Evolutionary conservation across 176 grass and related monocot genomes (phyloP).

Genomic region (Panicum miliaceum): DNA sequence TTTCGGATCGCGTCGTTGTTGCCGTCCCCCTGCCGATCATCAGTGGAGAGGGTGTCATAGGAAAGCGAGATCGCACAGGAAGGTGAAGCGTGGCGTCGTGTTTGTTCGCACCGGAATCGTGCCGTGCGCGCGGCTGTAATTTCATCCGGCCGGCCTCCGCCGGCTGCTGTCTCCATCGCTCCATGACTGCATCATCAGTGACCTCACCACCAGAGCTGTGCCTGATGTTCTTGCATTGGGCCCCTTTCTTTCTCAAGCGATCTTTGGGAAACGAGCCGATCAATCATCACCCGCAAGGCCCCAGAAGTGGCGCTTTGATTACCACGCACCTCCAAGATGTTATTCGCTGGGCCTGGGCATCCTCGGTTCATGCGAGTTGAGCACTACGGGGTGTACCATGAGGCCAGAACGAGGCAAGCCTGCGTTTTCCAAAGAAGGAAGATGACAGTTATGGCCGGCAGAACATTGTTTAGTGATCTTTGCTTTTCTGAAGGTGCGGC

Average conservation of each 20-base stretch:
- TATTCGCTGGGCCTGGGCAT: background rate
- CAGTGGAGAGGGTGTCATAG: no score
- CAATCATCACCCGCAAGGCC: background rate
- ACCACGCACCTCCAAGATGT: background rate
- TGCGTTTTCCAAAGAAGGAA: background rate
- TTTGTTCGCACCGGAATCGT: no score
- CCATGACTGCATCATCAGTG: background rate
- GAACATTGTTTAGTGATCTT: background rate
- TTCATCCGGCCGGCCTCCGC: background rate
- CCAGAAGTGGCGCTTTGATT: background rate
- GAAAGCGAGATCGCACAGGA: no score
- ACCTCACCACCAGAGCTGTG: background rate
- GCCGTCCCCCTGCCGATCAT: no score
- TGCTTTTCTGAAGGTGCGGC: background rate
- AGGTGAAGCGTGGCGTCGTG: no score
- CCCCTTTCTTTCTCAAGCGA: background rate
- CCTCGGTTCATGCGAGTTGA: slow-evolving; percentile 14
- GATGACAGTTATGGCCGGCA: background rate
- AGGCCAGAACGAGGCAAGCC: background rate
- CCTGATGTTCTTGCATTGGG: no score
- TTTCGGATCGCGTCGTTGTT: no score
- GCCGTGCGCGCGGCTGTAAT: background rate
- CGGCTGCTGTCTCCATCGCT: background rate
- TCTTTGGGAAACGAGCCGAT: background rate
- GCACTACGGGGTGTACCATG: background rate